These are phyloP conservation scores for Chamaecrista fasciculata DNA, from an alignment of 306 rosid species.

Conservation along the genomic window DNA sequence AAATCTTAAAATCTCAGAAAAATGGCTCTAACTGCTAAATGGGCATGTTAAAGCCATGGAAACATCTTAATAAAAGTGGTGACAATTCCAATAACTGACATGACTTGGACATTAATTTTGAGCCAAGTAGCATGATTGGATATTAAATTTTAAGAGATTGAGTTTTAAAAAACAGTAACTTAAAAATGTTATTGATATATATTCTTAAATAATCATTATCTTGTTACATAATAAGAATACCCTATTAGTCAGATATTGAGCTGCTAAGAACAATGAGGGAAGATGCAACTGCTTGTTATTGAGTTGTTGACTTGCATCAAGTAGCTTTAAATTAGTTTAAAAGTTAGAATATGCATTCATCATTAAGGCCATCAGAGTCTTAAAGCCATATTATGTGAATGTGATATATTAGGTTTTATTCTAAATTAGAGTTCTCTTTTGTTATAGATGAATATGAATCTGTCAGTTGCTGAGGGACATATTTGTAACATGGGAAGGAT, in stretches of 20 bases:
- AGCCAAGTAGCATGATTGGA: background rate
- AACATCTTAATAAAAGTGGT: background rate
- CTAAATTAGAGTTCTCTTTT: conserved; percentile 8
- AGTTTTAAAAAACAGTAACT: background rate
- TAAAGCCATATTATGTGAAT: background rate
- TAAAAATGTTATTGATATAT: too few relatives aligned
- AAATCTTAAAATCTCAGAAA: background rate
- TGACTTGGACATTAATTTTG: background rate
- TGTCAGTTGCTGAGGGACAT: conserved; percentile 84
- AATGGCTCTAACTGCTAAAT: background rate
- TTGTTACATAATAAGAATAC: background rate
- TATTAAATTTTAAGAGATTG: background rate
- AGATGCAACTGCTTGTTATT: background rate
- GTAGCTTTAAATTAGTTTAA: background rate
- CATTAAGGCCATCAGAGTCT: background rate
- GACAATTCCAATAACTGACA: background rate
- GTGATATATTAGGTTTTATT: background rate
- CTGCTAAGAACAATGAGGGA: background rate
- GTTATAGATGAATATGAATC: conserved; percentile 80
- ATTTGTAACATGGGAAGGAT: conserved; percentile 96
- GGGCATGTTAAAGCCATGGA: background rate
- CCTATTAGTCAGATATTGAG: background rate
- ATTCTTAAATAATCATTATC: background rate
- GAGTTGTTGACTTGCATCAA: background rate
- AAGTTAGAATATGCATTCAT: conserved; percentile 10